Base-by-base conservation (phyloP, 1,284 basidiomycete genomes). In the Leccinum olivaceoglutinosum region DNA sequence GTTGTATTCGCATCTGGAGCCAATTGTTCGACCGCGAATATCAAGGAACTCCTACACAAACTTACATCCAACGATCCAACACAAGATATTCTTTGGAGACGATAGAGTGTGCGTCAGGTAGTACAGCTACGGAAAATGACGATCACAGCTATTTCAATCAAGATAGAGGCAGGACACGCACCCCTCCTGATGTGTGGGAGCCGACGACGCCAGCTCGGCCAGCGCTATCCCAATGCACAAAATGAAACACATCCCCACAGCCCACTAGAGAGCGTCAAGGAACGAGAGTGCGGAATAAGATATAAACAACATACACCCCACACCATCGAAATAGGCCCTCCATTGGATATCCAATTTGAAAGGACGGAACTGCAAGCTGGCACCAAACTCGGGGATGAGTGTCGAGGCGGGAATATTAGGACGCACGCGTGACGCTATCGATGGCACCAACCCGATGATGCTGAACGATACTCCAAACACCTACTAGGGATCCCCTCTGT, bases 161-260 rank as follows among this genome's bases (percentile, higher is more conserved):
- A 34, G 21, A n/a, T 18, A 18, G n/a, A 56, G n/a, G 11, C 55
- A 36, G 9, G 29, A 34, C 3, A 56, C 67, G 34, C 51, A 71
- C 71, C 32, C 80, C 80, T 18, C 78, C 80, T 6, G 76, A 80
- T 29, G 29, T 38, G 90, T 83, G 5, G 87, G 87, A n/a, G 88
- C 89, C 5, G 88, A 85, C 11, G 86, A 89, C 0, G 83, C 88
- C 7, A 91, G 78, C 68, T 92, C 89, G 1, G 82, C 89, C 79
- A 93, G 83, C 4, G 87, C 79, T 65, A 91, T 75, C 0, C 85
- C 89, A 25, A 92, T 82, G 51, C 82, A 80, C 5, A 85, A 66
- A 61, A 89, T 81, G 69, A 88, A 86, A 57, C 82, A 65, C 59
- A 81, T 80, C 3, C 82, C 84, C 7, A 74, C 9, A 1, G 68